phyloP scores from a whole-genome alignment of 805 yeast genomes.

The Kazachstania taianensis region DNA sequence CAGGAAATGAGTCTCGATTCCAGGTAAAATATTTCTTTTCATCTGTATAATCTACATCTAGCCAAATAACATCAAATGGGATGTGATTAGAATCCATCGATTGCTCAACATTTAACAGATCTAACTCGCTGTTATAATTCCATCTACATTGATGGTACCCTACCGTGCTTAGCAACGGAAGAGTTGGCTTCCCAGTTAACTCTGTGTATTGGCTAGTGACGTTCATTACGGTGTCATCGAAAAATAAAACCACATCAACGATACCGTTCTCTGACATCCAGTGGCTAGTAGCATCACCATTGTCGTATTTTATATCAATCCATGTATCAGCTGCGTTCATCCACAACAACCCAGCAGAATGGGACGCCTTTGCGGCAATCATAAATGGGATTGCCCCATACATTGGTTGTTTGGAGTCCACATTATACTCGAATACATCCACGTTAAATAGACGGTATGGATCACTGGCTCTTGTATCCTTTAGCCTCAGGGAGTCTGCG shows the following conservation, averaged over 20 bases:
- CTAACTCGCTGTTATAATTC: constrained; percentile 87
- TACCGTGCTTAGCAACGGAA: constrained; percentile 70
- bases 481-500: constrained; percentile 66
- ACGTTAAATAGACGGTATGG: constrained; percentile 90
- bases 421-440: constrained; percentile 89
- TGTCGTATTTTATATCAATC: constrained; percentile 46
- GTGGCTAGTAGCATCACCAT: constrained; percentile 42
- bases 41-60: constrained; percentile 88
- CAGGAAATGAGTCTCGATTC: constrained; percentile 64
- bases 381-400: constrained; percentile 91
- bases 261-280: constrained; percentile 93
- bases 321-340: constrained; percentile 87
- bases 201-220: constrained; percentile 53
- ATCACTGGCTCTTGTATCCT: constrained; percentile 50
- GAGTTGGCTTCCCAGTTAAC: constrained; percentile 59
- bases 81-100: constrained; percentile 64
- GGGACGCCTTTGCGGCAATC: constrained; percentile 47
- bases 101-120: constrained; percentile 61
- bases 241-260: constrained; percentile 60
- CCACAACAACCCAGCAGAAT: constrained; percentile 80
- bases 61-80: constrained; percentile 90
- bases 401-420: constrained; percentile 78
- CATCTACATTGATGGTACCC: constrained; percentile 97
- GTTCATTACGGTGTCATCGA: constrained; percentile 47
- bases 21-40: constrained; percentile 85